Base-by-base conservation (phyloP, 768 basidiomycete genomes). In the Mycena floridula region DNA sequence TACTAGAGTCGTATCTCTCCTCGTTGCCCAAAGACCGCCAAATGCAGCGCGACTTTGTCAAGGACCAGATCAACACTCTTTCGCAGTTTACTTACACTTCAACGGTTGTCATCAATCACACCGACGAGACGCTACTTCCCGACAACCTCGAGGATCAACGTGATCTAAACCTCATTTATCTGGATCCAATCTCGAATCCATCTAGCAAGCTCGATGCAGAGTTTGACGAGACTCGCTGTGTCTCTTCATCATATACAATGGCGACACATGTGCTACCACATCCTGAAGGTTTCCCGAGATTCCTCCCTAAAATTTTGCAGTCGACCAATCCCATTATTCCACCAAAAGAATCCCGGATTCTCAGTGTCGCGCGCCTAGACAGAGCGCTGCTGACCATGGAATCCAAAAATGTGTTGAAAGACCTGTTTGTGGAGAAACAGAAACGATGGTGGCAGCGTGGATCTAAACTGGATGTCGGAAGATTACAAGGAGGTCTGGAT, bases 281-380 rank as follows among this genome's bases (percentile, higher is more conserved):
- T 35, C 68, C 69, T 13, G 47, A 58, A 41, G 63, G 56, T 53
- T 65, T 62, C 40, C 61, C 65, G 5, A 38, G 49, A 20, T 56
- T 54, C 35, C 53, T 63, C 25, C 66, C 60, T 15, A 52, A 60
- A 6, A 63, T 86, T 9, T 79, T 75, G 45, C 88, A 89, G 60
- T 87, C 83, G 9, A 89, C 85, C 7, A 89, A 89, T 59, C 84
- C 85, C 0, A 72, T 81, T 37, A 59, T 85, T 18, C 57, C 73
- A 3, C 77, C 82, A 8, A 59, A 59, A 32, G 62, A 67, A 25
- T 67, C 64, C 2, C 64, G 56, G 22, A 66, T 86, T 26, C 60
- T 89, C 25, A 79, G 77, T 40, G 64, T 78, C 15, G 74, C 81
- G 16, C 69, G 61, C 45, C 63, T 89, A 44, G 81, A 87, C 53